Evolutionary conservation across 2,329 filamentous ascomycete species (phyloP), one percentile per base, ranked within the genome.

Genomic region (Arthrobotrys megalospora): DNA sequence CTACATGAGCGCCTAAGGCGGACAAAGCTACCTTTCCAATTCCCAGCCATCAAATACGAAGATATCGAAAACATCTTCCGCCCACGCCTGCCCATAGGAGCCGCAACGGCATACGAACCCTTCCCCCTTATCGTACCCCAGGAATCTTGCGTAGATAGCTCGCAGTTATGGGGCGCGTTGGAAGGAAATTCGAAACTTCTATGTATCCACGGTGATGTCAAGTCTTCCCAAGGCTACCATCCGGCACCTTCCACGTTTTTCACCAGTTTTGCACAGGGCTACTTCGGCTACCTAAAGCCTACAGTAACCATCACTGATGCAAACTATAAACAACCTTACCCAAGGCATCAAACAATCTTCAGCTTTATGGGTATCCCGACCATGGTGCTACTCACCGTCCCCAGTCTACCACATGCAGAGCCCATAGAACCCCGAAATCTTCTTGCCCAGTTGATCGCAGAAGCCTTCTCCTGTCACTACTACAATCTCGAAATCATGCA

Each of bases 401-500:
- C 48, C n/a, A 58, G 34, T 16, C 60, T 32, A 12, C 10, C 45
- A 14, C 38, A 65, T n/a, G n/a, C 50, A 4, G 58, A 65, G 5
- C 36, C 60, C 7, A 21, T 43, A 6, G 28, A 38, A 12, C 36
- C 47, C 38, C 36, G 41, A 7, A 63, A 73, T 16, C 16, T 65
- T 7, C 48, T 65, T 14, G 58, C 69, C 7, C 69, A 73, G 28
- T 60, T 73, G 11, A 47, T 73, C 16, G 60, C 58, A 24, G 69
- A 73, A 48, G 28, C 45, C 0, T 65, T 65, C 32, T 73, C 69
- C 5, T 73, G 69, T n/a, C 60, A 73, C 19, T 73, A 65, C 60
- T 73, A 73, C 28, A 73, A 73, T 21, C 48, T 41, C 3, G 69
- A 73, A 21, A 60, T 73, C 36, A 52, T 73, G 16, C 58, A 66